These are phyloP conservation scores for Hypoxylon sp. DNA, from an alignment of 2,329 filamentous ascomycete species.

Conservation along the genomic window DNA sequence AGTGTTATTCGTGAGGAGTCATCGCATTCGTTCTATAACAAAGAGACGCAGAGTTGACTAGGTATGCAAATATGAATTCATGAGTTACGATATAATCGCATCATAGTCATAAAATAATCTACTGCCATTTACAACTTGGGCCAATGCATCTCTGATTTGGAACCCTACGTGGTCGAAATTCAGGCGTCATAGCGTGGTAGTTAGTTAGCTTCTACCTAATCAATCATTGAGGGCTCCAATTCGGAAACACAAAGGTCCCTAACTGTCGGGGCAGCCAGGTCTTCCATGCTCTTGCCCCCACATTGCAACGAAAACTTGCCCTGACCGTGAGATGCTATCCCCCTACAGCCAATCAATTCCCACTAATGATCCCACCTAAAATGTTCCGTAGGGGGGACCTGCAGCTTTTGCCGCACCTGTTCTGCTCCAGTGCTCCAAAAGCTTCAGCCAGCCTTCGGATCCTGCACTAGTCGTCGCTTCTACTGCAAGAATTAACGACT, in stretches of 20 bases:
- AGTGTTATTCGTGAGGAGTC: constrained; percentile 2
- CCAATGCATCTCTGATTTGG: not conserved
- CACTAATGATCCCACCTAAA: not conserved
- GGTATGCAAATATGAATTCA: no score
- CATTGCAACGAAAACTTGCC: constrained; percentile 7
- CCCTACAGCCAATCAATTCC: constrained; percentile 15
- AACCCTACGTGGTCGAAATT: no score
- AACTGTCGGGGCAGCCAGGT: no score
- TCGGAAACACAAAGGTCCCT: not conserved
- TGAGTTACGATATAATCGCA: constrained; percentile 16
- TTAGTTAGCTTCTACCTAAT: no score
- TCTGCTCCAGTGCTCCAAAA: not conserved
- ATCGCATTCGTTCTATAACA: no score
- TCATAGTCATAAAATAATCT: constrained; percentile 9
- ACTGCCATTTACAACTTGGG: not conserved
- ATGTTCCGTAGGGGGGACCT: constrained; percentile 23
- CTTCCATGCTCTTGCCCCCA: constrained; percentile 15
- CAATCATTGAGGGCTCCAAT: constrained; percentile 19
- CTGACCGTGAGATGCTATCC: constrained; percentile 6
- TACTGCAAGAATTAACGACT: constrained; percentile 2
- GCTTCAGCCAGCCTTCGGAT: constrained; percentile 13
- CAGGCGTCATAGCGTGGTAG: constrained; percentile 10
- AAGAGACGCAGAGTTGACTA: no score
- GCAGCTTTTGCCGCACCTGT: constrained; percentile 26
- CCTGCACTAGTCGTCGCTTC: constrained; percentile 11